Base-by-base conservation (phyloP, 2,329 filamentous ascomycete species). In the Xylaria sp. region DNA sequence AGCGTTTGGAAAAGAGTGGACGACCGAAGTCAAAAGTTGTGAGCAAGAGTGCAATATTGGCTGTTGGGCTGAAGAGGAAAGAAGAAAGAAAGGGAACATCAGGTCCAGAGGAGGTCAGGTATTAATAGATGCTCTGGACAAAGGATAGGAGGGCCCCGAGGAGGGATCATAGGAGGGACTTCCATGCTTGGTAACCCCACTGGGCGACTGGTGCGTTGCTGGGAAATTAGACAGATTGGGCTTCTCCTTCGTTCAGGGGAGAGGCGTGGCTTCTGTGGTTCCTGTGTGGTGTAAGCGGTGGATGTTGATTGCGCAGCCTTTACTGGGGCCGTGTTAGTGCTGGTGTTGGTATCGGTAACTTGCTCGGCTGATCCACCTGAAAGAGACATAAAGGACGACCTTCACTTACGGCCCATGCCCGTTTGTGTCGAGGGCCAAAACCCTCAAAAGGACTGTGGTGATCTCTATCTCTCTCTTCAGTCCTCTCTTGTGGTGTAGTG, bases 1-100 rank as follows among this genome's bases (percentile, higher is more conserved):
- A 74, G 69, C 67, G 71, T 72, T 68, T 72, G 28, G 43, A 77
- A 85, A 86, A 84, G 85, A 87, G 81, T 86, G 85, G 85, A 87
- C 85, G 85, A 87, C 85, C 85, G 84, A 85, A 82, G 84, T 86
- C 84, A 86, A 82, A 5, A 67, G 74, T 67, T 55, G 70, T 77
- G 81, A 82, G 81, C 82, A 79, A 71, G 75, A 73, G 77, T 79
- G 79, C 78, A 78, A 78, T 28, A 73, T 77, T 80, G 81, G 82
- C 81, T 83, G 79, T 78, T 80, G 79, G 79, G 83, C 82, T 85
- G 82, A 80, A 75, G 76, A 78, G 74, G 20, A 46, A 68, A 68
- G 58, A 59, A 75, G 74, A 75, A 73, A 69, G 52, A 61, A 36
- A 72, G 54, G 41, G 49, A 64, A 31, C 60, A 58, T 66, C 67